Percentiles rank a stretch among this genome's conserved stretches.
These are phyloP conservation scores for Hypoxylon sp. DNA, from an alignment of 2,329 filamentous ascomycete genomes.

Conservation along the genomic window DNA sequence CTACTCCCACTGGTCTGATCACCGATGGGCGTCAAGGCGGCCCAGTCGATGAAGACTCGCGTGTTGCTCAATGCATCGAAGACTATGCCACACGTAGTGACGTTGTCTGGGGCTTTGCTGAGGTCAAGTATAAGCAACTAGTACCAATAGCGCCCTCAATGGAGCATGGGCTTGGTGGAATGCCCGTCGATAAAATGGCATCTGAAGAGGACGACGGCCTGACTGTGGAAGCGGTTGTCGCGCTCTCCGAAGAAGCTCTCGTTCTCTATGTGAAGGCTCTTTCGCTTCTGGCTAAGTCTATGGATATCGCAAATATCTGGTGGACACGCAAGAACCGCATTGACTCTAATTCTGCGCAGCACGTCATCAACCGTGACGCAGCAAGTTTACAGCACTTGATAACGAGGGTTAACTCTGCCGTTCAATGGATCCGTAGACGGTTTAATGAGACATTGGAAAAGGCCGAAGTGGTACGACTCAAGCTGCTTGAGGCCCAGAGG, in stretches of 20 bases:
- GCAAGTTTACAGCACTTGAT: constrained; percentile 66
- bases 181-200: constrained; percentile 67
- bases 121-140: constrained; percentile 99
- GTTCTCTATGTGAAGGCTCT: constrained; percentile 97
- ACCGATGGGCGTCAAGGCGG: constrained; percentile 74
- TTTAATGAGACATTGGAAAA: constrained; percentile 99
- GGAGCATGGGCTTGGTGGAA: constrained; percentile 77
- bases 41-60: constrained; percentile 82
- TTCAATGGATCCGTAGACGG: constrained; percentile 93
- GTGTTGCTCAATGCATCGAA: constrained; percentile 85
- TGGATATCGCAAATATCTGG: constrained; percentile 95
- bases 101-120: constrained; percentile 96
- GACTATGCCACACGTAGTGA: constrained; percentile 94
- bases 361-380: constrained; percentile 59
- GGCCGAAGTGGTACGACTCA: constrained; percentile 91
- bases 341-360: constrained; percentile 65
- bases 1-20: constrained; percentile 73
- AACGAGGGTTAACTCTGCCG: constrained; percentile 88
- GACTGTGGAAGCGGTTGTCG: constrained; percentile 87
- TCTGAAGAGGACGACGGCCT: constrained; percentile 80
- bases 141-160: constrained; percentile 87
- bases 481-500: constrained; percentile 87
- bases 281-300: constrained; percentile 89
- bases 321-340: constrained; percentile 85
- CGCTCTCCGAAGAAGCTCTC: constrained; percentile 92